A percentile compares a stretch with the other conserved stretches of the same genome.
Conservation (phyloP, 129 eudicot genomes). For the Arctium minus region DNA sequence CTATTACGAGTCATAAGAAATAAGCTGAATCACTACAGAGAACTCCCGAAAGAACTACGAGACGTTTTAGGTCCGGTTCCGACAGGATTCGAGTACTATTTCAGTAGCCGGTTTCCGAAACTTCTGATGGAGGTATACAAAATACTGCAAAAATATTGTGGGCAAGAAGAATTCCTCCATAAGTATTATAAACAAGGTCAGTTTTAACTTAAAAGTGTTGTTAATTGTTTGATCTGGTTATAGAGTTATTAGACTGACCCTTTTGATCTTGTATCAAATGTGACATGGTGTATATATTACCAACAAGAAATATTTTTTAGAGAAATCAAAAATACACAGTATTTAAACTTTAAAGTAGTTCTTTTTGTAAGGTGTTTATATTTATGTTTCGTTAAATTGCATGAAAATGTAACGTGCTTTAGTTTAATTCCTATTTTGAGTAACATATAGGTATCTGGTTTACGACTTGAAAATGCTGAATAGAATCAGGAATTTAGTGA, state of each 20-base stretch:
- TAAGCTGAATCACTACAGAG: constrained; percentile 79
- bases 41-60: constrained; percentile 60
- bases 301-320: neutral
- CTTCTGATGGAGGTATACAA: constrained; percentile 77
- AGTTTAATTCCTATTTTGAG: neutral
- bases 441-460: neutral
- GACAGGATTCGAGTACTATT: constrained; percentile 73
- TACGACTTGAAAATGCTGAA: neutral
- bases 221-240: neutral
- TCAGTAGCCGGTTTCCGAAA: constrained; percentile 64
- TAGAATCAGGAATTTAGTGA: neutral
- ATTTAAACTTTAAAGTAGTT: neutral
- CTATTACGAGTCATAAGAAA: constrained; percentile 82
- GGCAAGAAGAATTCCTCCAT: constrained; percentile 49
- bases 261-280: neutral
- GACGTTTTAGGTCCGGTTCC: constrained; percentile 61
- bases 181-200: constrained; percentile 48
- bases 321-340: constrained; percentile 1
- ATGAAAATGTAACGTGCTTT: neutral
- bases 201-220: constrained; percentile 16
- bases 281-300: constrained; percentile 9
- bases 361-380: neutral
- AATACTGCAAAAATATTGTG: constrained; percentile 47
- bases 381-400: neutral
- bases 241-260: neutral